phyloP scores from a whole-genome alignment of 345 rosid species.

The Zanthoxylum bungeanum region DNA sequence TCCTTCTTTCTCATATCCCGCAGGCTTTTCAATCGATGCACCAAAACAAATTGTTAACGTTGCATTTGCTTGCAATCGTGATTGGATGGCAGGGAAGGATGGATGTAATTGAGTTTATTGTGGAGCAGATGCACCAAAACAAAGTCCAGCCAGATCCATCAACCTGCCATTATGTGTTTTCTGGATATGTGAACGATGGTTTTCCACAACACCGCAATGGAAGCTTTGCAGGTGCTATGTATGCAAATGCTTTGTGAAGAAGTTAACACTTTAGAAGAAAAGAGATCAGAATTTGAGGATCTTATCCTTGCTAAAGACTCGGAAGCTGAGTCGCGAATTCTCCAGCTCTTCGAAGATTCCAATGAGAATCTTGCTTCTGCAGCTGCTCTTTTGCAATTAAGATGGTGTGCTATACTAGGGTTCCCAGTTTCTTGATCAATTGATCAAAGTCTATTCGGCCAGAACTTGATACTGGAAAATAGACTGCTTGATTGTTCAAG shows the following conservation, averaged over 20 bases:
- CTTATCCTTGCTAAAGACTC: slow-evolving; percentile 51
- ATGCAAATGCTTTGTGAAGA: slow-evolving; percentile 59
- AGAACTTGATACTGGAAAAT: no score
- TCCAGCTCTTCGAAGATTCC: slow-evolving; percentile 34
- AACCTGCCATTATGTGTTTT: slow-evolving; percentile 59
- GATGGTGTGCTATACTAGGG: slow-evolving; percentile 75
- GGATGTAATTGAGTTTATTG: slow-evolving; percentile 57
- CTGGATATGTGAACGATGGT: slow-evolving; percentile 11
- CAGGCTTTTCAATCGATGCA: background rate
- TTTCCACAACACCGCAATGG: no score
- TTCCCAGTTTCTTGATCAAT: slow-evolving; percentile 55
- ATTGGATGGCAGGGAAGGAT: slow-evolving; percentile 46
- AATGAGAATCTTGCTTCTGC: slow-evolving; percentile 43
- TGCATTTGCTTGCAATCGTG: background rate
- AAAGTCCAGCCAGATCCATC: slow-evolving; percentile 66
- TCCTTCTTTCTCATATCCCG: background rate
- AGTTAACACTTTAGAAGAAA: slow-evolving; percentile 34
- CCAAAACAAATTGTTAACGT: background rate
- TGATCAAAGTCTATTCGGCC: slow-evolving; percentile 56
- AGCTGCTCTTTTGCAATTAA: slow-evolving; percentile 56
- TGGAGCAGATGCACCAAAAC: slow-evolving; percentile 56
- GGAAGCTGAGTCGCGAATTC: slow-evolving; percentile 50
- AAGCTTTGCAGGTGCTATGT: no score
- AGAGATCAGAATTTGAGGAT: slow-evolving; percentile 41
- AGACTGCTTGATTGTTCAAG: no score